These are phyloP conservation scores for Mrakia hoshinonis DNA, from an alignment of 768 basidiomycete genomes.

Conservation along the genomic window DNA sequence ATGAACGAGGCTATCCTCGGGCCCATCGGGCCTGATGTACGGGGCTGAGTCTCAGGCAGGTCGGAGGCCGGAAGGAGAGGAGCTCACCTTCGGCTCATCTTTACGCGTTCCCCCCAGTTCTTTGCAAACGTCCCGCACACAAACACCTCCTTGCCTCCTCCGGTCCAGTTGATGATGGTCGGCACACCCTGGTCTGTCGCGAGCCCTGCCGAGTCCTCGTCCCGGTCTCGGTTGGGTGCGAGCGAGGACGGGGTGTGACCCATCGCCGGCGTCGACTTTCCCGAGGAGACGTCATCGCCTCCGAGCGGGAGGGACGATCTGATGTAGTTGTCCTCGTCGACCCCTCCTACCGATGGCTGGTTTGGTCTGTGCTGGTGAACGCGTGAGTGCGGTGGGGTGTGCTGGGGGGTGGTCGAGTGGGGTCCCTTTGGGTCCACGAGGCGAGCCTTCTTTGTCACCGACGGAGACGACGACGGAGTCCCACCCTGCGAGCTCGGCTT, in stretches of 20 bases:
- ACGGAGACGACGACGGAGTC: background rate
- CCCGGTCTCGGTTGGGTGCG: background rate
- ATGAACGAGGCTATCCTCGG: background rate
- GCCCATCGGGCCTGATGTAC: background rate
- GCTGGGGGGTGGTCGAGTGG: background rate
- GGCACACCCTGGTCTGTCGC: conserved; percentile 21
- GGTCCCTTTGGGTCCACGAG: conserved; percentile 12
- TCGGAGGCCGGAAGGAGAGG: background rate
- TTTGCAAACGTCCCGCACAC: conserved; percentile 49
- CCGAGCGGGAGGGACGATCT: conserved; percentile 21
- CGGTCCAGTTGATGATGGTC: conserved; percentile 47
- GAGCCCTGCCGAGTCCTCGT: conserved; percentile 1
- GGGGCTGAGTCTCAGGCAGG: background rate
- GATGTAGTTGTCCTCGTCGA: conserved; percentile 27
- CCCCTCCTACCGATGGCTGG: conserved; percentile 14
- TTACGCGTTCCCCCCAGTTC: conserved; percentile 40
- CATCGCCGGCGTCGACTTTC: background rate
- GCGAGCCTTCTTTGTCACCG: conserved; percentile 21
- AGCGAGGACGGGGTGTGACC: conserved; percentile 6
- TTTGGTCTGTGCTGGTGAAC: conserved; percentile 5
- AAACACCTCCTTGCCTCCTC: conserved; percentile 56
- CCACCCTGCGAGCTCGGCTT: background rate
- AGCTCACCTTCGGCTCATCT: conserved; percentile 40
- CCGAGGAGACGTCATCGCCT: conserved; percentile 6
- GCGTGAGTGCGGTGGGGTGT: background rate